A percentile compares a stretch with the other conserved stretches of the same genome.
phyloP scores from a whole-genome alignment of 208 protist species.

The Acanthamoeba rhysodes region DNA sequence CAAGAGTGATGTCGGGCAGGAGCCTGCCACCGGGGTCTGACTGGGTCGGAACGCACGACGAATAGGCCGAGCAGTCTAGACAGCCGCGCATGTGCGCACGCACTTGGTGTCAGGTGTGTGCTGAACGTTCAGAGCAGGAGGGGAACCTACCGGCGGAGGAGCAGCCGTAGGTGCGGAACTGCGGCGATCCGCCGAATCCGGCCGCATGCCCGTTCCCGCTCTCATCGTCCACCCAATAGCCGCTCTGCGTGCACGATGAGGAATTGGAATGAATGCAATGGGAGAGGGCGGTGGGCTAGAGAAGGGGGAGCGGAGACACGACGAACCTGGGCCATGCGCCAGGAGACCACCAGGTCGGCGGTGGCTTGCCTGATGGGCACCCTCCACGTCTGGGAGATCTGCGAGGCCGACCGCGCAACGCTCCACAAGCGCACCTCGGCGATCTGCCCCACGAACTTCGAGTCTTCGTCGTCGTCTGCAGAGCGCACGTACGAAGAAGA shows the following conservation, averaged over 20 bases:
- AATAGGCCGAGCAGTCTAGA: neutral
- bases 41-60: neutral
- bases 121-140: too few relatives aligned
- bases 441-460: neutral
- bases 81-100: neutral
- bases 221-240: neutral
- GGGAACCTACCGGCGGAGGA: neutral
- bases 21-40: neutral
- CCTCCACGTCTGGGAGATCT: neutral
- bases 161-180: neutral
- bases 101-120: neutral
- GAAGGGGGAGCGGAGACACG: too few relatives aligned
- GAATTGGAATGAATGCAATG: neutral
- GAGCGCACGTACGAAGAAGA: too few relatives aligned
- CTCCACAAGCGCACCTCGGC: constrained; percentile 54
- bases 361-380: neutral
- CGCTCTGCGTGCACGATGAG: neutral
- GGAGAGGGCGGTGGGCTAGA: too few relatives aligned
- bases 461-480: constrained; percentile 1
- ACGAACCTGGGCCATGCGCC: neutral
- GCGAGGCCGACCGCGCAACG: neutral
- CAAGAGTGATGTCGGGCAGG: constrained; percentile 24
- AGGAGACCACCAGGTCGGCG: neutral
- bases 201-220: neutral
- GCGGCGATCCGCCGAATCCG: neutral